Evolutionary conservation across 2,329 filamentous ascomycete genomes (phyloP), one percentile per base, ranked within the genome.

Genomic region (Diaporthe destruens): DNA sequence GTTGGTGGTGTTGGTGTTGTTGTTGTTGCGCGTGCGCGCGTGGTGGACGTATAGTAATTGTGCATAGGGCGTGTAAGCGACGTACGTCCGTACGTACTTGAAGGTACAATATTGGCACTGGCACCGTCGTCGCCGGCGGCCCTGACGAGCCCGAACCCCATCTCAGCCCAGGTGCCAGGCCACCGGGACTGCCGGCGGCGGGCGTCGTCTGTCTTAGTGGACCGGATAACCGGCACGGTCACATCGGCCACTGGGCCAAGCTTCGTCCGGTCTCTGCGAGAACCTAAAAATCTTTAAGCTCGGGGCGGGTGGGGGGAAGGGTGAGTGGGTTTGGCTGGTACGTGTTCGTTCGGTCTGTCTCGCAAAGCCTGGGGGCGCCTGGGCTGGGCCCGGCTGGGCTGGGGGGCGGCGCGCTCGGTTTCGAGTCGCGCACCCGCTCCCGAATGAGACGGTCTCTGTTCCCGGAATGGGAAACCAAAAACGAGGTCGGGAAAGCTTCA

Each of bases 231-330:
- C 61, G 61, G 61, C 44, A 65, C 32, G 29, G 61, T 51, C 44
- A 51, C 61, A 65, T 65, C 61, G 44, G 29, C 61, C 25, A 14
- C 44, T 12, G 6, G n/a, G 23, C 61, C 61, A 65, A 65, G 61
- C 61, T 65, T 51, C 61, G 29, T 65, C 61, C 61, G 61, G 44
- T 65, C 61, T 51, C 9, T 51, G 39, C n/a, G 47, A 51, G 44
- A 65, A 29, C 44, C 61, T 25, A 36, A 65, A n/a, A 18, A 3
- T 16, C 18, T 14, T 65, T 65, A 65, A 65, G 44, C 44, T 65
- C n/a, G 42, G 23, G 61, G 42, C 20, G 42, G 20, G 44, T 47
- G 44, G 42, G 20, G 44, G 20, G 20, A n/a, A n/a, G n/a, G n/a
- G n/a, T n/a, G n/a, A n/a, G n/a, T n/a, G n/a, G n/a, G n/a, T n/a